Base-by-base conservation (phyloP, 2,329 filamentous ascomycete genomes). In the Lizonia empirigonia region DNA sequence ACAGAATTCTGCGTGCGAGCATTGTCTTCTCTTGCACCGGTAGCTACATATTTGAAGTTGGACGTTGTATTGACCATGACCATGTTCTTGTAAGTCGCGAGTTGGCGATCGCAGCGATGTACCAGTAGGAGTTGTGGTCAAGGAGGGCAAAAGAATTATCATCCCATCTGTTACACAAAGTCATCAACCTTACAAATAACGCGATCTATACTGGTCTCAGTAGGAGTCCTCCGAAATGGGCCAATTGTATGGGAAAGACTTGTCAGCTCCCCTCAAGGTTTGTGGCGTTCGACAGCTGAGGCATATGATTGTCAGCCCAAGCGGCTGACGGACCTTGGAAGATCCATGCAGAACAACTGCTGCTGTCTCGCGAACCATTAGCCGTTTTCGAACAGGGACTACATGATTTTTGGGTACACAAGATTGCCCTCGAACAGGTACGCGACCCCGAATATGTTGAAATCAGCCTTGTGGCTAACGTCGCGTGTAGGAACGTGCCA, bases 221-320 rank as follows among this genome's bases (percentile, higher is more conserved):
- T 9, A 30, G 6, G 32, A 4, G n/a, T 13, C 15, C 12, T 20
- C n/a, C 4, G 9, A 5, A 20, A 7, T 20, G 13, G 19, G 10
- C 36, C 41, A 46, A 37, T 40, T 16, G 23, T 2, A 6, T 2
- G 8, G 16, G 10, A 13, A n/a, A 26, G 36, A 37, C 23, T 19
- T 33, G 36, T 41, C 48, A 46, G 48, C 48, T 51, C 9, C 38
- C 24, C 19, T 33, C 13, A 36, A 51, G 24, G 18, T 45, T 36
- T 46, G 48, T 45, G 48, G 41, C 41, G 41, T 15, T 46, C 13
- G 19, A 30, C 15, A 46, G 49, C 49, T 51, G 49, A 51, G 22
- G 35, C 30, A 32, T n/a, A n/a, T n/a, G n/a, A n/a, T n/a, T n/a
- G 24, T 51, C 41, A 51, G 48, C 48, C 36, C 36, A 34, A 44